These are phyloP conservation scores for Purpureocillium lavendulum DNA, from an alignment of 2,329 filamentous ascomycete genomes.

Conservation along the genomic window DNA sequence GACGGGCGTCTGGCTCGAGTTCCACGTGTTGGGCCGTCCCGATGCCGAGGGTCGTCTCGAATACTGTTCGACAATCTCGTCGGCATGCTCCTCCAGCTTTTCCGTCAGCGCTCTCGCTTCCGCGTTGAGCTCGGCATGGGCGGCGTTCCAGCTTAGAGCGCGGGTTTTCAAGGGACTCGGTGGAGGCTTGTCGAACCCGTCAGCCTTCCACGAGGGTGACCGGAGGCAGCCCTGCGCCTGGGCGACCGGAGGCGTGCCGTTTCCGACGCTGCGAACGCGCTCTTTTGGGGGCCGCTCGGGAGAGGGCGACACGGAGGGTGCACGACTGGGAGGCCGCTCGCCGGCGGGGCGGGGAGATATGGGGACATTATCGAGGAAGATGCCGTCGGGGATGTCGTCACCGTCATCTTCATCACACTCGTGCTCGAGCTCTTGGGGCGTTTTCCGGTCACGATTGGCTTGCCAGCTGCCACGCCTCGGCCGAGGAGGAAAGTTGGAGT, in stretches of 20 bases:
- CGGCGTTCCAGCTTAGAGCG: slow-evolving; percentile 68
- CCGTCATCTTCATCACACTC: slow-evolving; percentile 71
- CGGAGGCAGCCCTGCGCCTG: slow-evolving; percentile 50
- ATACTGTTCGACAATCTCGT: slow-evolving; percentile 41
- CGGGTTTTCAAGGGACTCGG: slow-evolving; percentile 41
- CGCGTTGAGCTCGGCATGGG: slow-evolving; percentile 57
- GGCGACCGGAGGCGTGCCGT: slow-evolving; percentile 53
- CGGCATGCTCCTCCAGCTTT: slow-evolving; percentile 71
- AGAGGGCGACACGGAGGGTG: slow-evolving; percentile 44
- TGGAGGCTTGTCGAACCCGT: slow-evolving; percentile 26
- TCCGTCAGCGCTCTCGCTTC: slow-evolving; percentile 71
- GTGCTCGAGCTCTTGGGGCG: slow-evolving; percentile 60
- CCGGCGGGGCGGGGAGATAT: slow-evolving; percentile 62
- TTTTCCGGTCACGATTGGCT: slow-evolving; percentile 55
- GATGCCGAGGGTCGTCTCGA: slow-evolving; percentile 18
- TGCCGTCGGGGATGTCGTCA: slow-evolving; percentile 70
- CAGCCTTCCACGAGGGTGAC: slow-evolving; percentile 47
- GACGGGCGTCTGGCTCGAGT: slow-evolving; percentile 22
- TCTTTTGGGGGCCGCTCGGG: slow-evolving; percentile 44
- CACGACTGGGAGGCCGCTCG: slow-evolving; percentile 45
- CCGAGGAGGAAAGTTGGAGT: slow-evolving; percentile 28
- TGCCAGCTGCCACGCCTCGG: slow-evolving; percentile 64
- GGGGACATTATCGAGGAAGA: slow-evolving; percentile 74
- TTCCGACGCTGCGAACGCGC: slow-evolving; percentile 48
- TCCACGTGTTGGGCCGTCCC: slow-evolving; percentile 32